Evolutionary conservation across 2,329 filamentous ascomycete species (phyloP).

Genomic region (Plenodomus tracheiphilus): DNA sequence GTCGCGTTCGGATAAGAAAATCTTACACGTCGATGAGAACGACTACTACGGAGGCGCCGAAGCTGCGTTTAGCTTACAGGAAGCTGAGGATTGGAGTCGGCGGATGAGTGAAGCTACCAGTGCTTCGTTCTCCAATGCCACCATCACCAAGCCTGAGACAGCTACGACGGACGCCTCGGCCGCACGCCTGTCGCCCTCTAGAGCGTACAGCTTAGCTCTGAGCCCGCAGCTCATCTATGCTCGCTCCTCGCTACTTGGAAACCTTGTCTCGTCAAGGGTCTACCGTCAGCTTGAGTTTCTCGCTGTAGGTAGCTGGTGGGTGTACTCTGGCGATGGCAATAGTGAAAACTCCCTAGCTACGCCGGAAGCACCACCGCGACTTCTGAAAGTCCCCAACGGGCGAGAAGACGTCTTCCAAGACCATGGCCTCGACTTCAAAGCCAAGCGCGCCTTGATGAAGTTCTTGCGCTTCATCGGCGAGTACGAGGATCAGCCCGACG

Average conservation of each 20-base stretch:
- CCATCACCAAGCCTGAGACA: slow-evolving; percentile 35
- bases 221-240: slow-evolving; percentile 87
- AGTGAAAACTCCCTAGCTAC: slow-evolving; percentile 3
- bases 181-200: slow-evolving; percentile 61
- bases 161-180: slow-evolving; percentile 20
- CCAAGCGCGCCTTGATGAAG: slow-evolving; percentile 89
- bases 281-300: slow-evolving; percentile 92
- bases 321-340: slow-evolving; percentile 55
- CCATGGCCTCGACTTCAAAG: slow-evolving; percentile 71
- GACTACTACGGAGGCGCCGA: slow-evolving; percentile 86
- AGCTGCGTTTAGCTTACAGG: slow-evolving; percentile 81
- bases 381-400: slow-evolving; percentile 80
- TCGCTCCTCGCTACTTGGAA: slow-evolving; percentile 73
- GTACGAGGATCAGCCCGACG: slow-evolving; percentile 63
- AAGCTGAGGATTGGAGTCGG: slow-evolving; percentile 74
- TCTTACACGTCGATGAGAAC: slow-evolving; percentile 87
- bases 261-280: slow-evolving; percentile 85
- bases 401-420: slow-evolving; percentile 90
- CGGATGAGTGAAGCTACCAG: slow-evolving; percentile 34
- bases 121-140: slow-evolving; percentile 36
- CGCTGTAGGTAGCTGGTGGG: slow-evolving; percentile 90
- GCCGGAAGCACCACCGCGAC: slow-evolving; percentile 12
- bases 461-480: slow-evolving; percentile 86
- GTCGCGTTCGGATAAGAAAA: slow-evolving; percentile 87
- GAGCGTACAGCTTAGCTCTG: slow-evolving; percentile 80